phyloP scores from a whole-genome alignment of 192 early-diverging fungal genomes.

The Entophlyctis luteolus region DNA sequence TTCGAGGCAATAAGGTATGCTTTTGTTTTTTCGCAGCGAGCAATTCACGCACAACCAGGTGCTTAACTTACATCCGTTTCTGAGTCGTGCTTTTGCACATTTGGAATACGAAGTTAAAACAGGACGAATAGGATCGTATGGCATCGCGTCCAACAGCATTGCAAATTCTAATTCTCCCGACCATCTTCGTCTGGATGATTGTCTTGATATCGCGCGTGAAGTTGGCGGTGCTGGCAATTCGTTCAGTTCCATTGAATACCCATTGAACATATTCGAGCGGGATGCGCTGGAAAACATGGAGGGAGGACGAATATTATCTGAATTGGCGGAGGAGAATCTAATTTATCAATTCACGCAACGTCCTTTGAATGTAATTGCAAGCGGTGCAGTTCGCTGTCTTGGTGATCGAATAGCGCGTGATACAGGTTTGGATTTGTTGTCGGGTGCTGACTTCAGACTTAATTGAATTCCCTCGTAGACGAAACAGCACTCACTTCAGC shows the following conservation, averaged over 20 bases:
- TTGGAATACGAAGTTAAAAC: conserved; percentile 59
- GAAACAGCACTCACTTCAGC: conserved; percentile 29
- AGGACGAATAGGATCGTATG: conserved; percentile 64
- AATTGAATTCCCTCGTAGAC: conserved; percentile 7
- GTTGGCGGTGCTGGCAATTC: conserved; percentile 39
- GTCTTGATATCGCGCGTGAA: conserved; percentile 25
- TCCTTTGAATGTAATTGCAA: conserved; percentile 63
- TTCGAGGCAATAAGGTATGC: conserved; percentile 20
- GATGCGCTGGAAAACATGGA: conserved; percentile 45
- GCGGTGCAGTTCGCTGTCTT: conserved; percentile 42
- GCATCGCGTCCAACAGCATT: conserved; percentile 66
- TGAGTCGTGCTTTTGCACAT: conserved; percentile 54
- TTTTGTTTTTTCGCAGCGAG: background rate
- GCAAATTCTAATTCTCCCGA: conserved; percentile 55
- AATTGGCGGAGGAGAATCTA: conserved; percentile 36
- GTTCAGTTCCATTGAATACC: conserved; percentile 63
- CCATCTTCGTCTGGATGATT: conserved; percentile 52
- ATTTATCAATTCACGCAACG: conserved; percentile 68
- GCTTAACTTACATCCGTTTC: conserved; percentile 52
- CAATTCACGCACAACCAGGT: background rate
- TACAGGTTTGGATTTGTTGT: background rate
- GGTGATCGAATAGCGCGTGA: conserved; percentile 39
- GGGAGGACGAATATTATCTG: conserved; percentile 25
- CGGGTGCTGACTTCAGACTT: too few relatives aligned
- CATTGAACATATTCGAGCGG: conserved; percentile 73